Conservation (phyloP, 805 yeast species). For the Kuraishia hungarica region DNA sequence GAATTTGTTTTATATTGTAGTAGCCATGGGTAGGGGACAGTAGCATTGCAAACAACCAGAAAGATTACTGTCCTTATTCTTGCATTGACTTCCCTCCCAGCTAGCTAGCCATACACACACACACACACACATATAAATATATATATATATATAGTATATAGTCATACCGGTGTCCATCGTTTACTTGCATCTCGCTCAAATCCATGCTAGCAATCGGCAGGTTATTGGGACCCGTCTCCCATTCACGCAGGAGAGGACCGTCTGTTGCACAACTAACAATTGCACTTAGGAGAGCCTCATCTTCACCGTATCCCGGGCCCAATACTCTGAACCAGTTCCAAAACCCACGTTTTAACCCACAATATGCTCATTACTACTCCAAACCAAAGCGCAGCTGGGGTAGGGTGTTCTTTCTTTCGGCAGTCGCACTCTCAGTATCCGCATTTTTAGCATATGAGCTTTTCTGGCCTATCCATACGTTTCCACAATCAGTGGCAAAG, state of each 20-base stretch:
- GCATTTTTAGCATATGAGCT: slow-evolving; percentile 23
- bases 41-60: no score
- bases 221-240: neutral
- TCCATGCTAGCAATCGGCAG: neutral
- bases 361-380: slow-evolving; percentile 8
- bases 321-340: neutral
- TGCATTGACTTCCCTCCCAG: no score
- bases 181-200: neutral
- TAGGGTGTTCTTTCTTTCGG: slow-evolving; percentile 8
- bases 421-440: slow-evolving; percentile 10
- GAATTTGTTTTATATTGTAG: no score
- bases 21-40: no score
- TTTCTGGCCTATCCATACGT: slow-evolving; percentile 63
- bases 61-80: no score
- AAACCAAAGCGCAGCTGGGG: slow-evolving; percentile 10
- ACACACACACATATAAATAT: no score
- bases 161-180: neutral
- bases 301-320: neutral
- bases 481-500: slow-evolving; percentile 63
- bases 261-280: no score
- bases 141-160: no score
- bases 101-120: no score
- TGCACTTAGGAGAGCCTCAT: neutral
- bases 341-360: slow-evolving; percentile 4
- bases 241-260: neutral